These are phyloP conservation scores for Schizothecium vesticola DNA, from an alignment of 495 filamentous ascomycete genomes.

Conservation along the genomic window DNA sequence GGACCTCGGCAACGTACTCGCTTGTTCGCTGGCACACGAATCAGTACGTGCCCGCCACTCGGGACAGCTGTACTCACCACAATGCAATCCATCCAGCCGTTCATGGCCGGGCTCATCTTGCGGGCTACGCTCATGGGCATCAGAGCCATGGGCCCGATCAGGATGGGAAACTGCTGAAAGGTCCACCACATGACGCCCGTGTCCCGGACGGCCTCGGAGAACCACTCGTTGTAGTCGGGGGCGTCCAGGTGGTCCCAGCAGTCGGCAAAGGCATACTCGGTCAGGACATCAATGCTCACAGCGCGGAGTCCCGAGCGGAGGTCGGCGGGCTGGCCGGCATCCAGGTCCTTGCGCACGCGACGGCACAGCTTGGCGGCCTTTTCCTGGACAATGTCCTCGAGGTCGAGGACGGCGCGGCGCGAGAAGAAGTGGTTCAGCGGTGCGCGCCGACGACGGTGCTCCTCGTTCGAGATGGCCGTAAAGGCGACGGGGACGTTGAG, in stretches of 20 bases:
- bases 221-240: constrained; percentile 12
- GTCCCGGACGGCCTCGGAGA: constrained; percentile 12
- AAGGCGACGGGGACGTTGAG: constrained; percentile 14
- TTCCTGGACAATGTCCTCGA: constrained; percentile 29
- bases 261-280: constrained; percentile 39
- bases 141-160: neutral
- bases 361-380: constrained; percentile 14
- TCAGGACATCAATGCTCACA: constrained; percentile 42
- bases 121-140: constrained; percentile 9
- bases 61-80: neutral
- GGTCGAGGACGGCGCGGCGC: constrained; percentile 25
- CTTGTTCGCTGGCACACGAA: neutral
- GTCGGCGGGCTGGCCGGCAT: constrained; percentile 12
- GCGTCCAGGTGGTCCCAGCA: constrained; percentile 25
- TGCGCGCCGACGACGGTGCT: constrained; percentile 31
- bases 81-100: constrained; percentile 7
- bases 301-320: constrained; percentile 24
- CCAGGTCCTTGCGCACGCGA: neutral
- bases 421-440: constrained; percentile 41
- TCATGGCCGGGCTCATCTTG: constrained; percentile 8
- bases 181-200: constrained; percentile 9
- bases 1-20: neutral
- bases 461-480: constrained; percentile 20
- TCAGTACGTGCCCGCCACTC: neutral
- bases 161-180: constrained; percentile 14